phyloP scores from a whole-genome alignment of 2,329 filamentous ascomycete genomes.

The Neoscytalidium dimidiatum region DNA sequence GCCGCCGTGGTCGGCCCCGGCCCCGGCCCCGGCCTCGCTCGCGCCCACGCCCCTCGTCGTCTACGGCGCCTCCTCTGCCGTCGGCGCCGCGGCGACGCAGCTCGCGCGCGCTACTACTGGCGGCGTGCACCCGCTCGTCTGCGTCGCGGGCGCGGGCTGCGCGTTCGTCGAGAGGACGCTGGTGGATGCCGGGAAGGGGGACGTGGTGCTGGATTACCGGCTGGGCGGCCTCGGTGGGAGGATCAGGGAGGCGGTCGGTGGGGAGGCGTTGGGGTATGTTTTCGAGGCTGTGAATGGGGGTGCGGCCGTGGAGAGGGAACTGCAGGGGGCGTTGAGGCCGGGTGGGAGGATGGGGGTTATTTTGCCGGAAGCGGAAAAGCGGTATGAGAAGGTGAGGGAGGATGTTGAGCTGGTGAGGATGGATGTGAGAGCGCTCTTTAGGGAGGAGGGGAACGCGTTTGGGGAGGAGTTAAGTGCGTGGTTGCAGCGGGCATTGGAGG shows the following conservation, averaged over 20 bases:
- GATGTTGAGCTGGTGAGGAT: background rate
- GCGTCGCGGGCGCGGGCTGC: slow-evolving; percentile 39
- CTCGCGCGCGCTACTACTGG: slow-evolving; percentile 37
- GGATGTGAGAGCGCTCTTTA: background rate
- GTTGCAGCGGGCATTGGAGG: background rate
- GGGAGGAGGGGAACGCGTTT: background rate
- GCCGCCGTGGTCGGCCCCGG: slow-evolving; percentile 36
- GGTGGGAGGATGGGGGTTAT: background rate
- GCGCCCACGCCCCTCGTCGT: slow-evolving; percentile 35
- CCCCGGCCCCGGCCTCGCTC: slow-evolving; percentile 20
- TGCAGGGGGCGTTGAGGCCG: background rate
- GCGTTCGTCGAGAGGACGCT: slow-evolving; percentile 38
- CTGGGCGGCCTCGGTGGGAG: slow-evolving; percentile 43
- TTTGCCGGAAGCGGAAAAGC: background rate
- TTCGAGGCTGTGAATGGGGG: background rate
- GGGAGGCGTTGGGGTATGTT: slow-evolving; percentile 23
- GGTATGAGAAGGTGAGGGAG: background rate
- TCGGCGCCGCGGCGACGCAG: slow-evolving; percentile 44
- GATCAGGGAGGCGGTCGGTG: background rate
- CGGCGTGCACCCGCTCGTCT: slow-evolving; percentile 43
- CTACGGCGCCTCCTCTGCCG: slow-evolving; percentile 43
- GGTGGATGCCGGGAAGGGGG: slow-evolving; percentile 42
- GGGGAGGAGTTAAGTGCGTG: background rate
- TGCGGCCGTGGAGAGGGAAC: background rate
- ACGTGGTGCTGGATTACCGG: slow-evolving; percentile 55